phyloP scores from a whole-genome alignment of 176 grass and related monocot species.

The Lolium multiflorum region DNA sequence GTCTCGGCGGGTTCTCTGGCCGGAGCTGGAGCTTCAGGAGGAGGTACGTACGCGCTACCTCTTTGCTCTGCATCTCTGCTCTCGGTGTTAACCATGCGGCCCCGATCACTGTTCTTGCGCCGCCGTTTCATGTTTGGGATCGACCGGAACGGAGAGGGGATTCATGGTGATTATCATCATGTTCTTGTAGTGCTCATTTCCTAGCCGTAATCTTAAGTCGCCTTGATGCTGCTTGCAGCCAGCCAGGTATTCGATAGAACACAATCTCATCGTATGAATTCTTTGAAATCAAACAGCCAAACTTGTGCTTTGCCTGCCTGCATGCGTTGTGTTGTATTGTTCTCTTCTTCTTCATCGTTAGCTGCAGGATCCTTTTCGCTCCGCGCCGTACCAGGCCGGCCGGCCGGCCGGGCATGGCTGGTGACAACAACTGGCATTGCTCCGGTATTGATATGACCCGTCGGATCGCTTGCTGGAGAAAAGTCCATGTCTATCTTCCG shows the following conservation, averaged over 20 bases:
- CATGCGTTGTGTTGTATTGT: background rate
- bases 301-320: background rate
- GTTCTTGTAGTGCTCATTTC: background rate
- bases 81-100: background rate
- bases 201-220: background rate
- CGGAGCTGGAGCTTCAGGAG: background rate
- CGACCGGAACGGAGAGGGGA: too few relatives aligned
- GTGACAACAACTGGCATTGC: background rate
- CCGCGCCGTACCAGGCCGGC: too few relatives aligned
- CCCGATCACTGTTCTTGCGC: too few relatives aligned
- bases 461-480: background rate
- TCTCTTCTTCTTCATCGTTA: background rate
- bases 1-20: background rate
- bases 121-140: background rate
- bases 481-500: background rate
- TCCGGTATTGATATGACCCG: background rate
- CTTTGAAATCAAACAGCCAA: background rate
- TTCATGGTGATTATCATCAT: background rate
- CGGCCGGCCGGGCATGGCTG: background rate
- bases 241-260: background rate
- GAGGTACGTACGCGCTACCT: conserved; percentile 23
- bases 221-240: background rate
- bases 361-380: background rate
- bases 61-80: background rate
- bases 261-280: background rate